Conservation (phyloP, 1,284 basidiomycete species). For the Trichosporon ovoides region DNA sequence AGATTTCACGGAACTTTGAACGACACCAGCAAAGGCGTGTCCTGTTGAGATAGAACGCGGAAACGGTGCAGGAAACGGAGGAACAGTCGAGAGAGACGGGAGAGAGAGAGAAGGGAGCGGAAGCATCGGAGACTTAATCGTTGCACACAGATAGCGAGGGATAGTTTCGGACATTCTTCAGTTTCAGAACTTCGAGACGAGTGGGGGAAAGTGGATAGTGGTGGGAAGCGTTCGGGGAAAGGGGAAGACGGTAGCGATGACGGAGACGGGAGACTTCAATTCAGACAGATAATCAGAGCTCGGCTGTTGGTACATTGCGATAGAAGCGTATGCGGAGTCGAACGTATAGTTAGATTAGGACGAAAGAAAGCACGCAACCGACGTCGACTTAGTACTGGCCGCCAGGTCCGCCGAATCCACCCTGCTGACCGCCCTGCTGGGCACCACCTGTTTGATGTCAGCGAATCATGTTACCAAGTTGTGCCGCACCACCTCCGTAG, state of each 20-base stretch:
- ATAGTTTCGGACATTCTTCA: constrained; percentile 2
- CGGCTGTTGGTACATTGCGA: constrained; percentile 6
- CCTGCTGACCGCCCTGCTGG: constrained; percentile 27
- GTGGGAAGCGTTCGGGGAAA: background rate
- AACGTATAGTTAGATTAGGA: background rate
- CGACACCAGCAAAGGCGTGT: background rate
- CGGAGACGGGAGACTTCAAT: constrained; percentile 9
- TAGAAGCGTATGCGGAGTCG: constrained; percentile 6
- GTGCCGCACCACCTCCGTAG: constrained; percentile 22
- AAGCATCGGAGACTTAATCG: background rate
- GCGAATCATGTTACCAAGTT: background rate
- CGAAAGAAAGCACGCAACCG: constrained; percentile 5
- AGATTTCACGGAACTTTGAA: background rate
- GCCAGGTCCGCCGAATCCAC: constrained; percentile 26
- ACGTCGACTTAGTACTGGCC: constrained; percentile 29
- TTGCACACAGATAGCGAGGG: constrained; percentile 5
- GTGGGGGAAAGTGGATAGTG: background rate
- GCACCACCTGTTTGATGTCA: constrained; percentile 15
- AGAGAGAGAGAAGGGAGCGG: background rate
- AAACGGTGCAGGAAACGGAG: background rate
- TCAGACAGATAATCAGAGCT: constrained; percentile 6
- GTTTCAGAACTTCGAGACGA: background rate
- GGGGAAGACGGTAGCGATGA: background rate
- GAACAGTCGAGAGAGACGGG: background rate
- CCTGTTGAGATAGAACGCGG: background rate